These are phyloP conservation scores for Blastomyces silverae DNA, from an alignment of 2,329 filamentous ascomycete species.

Conservation along the genomic window DNA sequence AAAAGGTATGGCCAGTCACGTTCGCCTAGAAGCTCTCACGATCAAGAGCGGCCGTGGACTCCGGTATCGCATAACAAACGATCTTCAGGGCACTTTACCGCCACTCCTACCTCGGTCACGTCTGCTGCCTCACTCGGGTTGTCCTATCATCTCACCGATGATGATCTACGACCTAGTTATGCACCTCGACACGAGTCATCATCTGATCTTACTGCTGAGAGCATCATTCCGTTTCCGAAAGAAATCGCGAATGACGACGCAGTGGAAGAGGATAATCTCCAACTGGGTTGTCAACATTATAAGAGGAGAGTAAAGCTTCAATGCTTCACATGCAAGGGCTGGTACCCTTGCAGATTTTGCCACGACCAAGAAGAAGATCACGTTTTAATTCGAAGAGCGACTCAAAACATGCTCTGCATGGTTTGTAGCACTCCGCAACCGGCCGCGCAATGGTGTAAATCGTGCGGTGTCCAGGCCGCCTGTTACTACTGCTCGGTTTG, in stretches of 20 bases:
- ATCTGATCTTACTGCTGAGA: conserved; percentile 15
- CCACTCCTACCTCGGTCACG: conserved; percentile 26
- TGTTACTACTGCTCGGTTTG: conserved; percentile 92
- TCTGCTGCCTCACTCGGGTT: conserved; percentile 29
- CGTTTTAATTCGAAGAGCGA: conserved; percentile 69
- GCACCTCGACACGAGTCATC: conserved; percentile 42
- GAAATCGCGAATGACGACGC: conserved; percentile 43
- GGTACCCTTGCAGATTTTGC: conserved; percentile 94
- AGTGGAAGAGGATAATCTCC: conserved; percentile 46
- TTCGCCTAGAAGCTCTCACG: conserved; percentile 26
- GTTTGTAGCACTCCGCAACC: conserved; percentile 78
- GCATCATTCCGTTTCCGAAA: conserved; percentile 27
- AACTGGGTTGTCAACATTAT: conserved; percentile 84
- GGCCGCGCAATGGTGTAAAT: conserved; percentile 67
- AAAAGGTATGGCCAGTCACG: conserved; percentile 25
- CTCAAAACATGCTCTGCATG: conserved; percentile 97
- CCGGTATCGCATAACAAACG: conserved; percentile 30
- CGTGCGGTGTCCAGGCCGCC: conserved; percentile 69
- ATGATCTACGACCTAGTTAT: conserved; percentile 63
- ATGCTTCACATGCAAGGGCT: conserved; percentile 79
- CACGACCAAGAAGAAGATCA: conserved; percentile 81
- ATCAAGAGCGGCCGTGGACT: conserved; percentile 28
- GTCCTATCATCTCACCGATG: conserved; percentile 39
- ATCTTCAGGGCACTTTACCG: conserved; percentile 27
- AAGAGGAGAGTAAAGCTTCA: conserved; percentile 93